Base-by-base conservation (phyloP, 768 basidiomycete species). In the Panaeolus papilionaceus region DNA sequence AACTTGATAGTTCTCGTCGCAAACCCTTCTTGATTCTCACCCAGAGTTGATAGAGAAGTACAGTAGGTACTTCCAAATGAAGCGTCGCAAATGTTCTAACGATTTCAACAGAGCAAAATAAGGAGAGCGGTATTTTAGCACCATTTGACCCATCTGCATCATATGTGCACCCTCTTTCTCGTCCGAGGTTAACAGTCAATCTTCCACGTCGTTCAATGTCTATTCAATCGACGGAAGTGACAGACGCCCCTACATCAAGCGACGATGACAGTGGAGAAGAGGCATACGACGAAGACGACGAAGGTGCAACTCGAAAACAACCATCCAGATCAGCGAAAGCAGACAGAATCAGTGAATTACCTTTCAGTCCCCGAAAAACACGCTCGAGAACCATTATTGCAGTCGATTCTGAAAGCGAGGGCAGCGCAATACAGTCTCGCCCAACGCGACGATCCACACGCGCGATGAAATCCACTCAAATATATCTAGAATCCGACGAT, bases 311-410 rank as follows among this genome's bases (percentile, higher is more conserved):
- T 67, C 49, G 68, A 64, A 67, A 63, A 26, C 67, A 68, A 38
- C 71, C 71, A 26, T 18, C 40, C 11, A 54, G 74, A 38, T 44
- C 42, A 14, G 67, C 69, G 26, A 73, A 75, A 23, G 54, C 68
- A 28, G 62, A 54, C 6, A 69, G 66, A 14, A 62, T 68, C 62
- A 73, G 70, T 44, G 66, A 74, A 42, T 83, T 91, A 40, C 90
- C 90, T 7, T 92, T 89, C 77, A 92, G 90, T 71, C 90, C 92
- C 0, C 84, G 77, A 74, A 92, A 89, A 77, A 85, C 86, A 42
- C 84, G 88, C 9, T 75, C 81, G 38, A 76, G 75, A 47, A 77
- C 72, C 63, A 72, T 81, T 38, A 69, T 72, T 26, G 66, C 75
- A 18, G 71, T 79, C 33, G 82, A 83, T 26, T 85, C 85, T 12